These are phyloP conservation scores for Bipolaris sorokiniana DNA, from an alignment of 2,329 filamentous ascomycete species.

Conservation along the genomic window DNA sequence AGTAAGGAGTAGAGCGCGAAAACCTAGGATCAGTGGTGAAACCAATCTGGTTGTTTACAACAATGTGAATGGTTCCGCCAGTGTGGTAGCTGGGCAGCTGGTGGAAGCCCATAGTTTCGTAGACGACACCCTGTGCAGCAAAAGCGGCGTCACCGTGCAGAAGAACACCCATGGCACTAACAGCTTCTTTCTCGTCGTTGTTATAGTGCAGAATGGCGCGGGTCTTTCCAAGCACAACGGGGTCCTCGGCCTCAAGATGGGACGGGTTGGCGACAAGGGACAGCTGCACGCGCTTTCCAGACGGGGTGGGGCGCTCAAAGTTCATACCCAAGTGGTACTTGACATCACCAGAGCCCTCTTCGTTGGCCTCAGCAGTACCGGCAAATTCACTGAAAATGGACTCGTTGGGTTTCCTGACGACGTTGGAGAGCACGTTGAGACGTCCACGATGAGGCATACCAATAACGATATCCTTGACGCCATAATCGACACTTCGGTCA, in stretches of 20 bases:
- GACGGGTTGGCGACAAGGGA: constrained; percentile 98
- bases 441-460: constrained; percentile 99
- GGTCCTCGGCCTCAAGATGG: constrained; percentile 96
- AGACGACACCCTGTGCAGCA: constrained; percentile 94
- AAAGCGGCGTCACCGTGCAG: constrained; percentile 98
- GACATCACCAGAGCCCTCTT: constrained; percentile 97
- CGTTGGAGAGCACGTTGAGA: constrained; percentile 96
- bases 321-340: constrained; percentile 99
- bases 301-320: constrained; percentile 97
- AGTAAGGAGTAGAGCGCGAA: constrained; percentile 96
- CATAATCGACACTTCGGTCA: constrained; percentile 96
- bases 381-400: constrained; percentile 99
- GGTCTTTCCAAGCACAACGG: constrained; percentile 96
- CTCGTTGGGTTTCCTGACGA: constrained; percentile 98
- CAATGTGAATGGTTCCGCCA: constrained; percentile 93
- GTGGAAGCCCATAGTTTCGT: constrained; percentile 98
- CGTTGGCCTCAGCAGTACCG: constrained; percentile 82
- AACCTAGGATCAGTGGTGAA: constrained; percentile 99
- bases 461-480: constrained; percentile 98
- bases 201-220: constrained; percentile 99
- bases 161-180: constrained; percentile 91
- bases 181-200: constrained; percentile 88
- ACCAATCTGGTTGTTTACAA: constrained; percentile 99
- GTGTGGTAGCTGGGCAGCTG: constrained; percentile 95
- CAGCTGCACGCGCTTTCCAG: constrained; percentile 98